Percentiles rank a stretch among this genome's conserved stretches.
These are phyloP conservation scores for Nakazawaea wickerhamii DNA, from an alignment of 805 yeast species.

Conservation along the genomic window DNA sequence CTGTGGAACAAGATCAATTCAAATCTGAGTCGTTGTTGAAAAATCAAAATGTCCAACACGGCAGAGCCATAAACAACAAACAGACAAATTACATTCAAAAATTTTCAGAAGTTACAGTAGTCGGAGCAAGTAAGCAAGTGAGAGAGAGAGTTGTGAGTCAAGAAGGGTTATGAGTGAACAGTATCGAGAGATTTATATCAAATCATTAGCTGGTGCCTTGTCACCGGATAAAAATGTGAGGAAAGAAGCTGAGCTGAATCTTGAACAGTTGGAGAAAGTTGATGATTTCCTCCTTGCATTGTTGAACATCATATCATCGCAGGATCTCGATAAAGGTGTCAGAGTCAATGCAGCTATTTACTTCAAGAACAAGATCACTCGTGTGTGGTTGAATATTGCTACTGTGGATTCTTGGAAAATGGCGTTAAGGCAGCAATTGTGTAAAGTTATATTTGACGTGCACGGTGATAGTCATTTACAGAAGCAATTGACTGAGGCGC, in stretches of 20 bases:
- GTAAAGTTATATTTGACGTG: constrained; percentile 49
- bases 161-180: constrained; percentile 1
- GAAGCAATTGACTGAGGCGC: constrained; percentile 53
- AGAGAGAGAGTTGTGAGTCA: too few species aligned
- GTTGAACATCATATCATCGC: constrained; percentile 36
- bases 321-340: constrained; percentile 38
- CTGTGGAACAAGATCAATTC: too few species aligned
- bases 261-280: constrained; percentile 34
- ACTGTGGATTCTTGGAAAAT: constrained; percentile 14
- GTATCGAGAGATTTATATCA: not conserved
- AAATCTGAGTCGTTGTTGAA: not conserved
- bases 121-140: not conserved
- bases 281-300: constrained; percentile 41
- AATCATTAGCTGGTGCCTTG: constrained; percentile 24
- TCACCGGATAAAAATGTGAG: constrained; percentile 39
- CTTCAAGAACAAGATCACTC: constrained; percentile 67
- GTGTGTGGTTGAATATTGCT: constrained; percentile 50
- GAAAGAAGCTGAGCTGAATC: constrained; percentile 37
- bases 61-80: not conserved
- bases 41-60: not conserved
- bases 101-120: not conserved
- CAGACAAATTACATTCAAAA: constrained; percentile 1
- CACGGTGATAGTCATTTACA: constrained; percentile 37
- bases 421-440: constrained; percentile 48
- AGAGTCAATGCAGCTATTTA: constrained; percentile 75